phyloP scores from a whole-genome alignment of 495 filamentous ascomycete species.

The Hypoxylon crocopeplum region DNA sequence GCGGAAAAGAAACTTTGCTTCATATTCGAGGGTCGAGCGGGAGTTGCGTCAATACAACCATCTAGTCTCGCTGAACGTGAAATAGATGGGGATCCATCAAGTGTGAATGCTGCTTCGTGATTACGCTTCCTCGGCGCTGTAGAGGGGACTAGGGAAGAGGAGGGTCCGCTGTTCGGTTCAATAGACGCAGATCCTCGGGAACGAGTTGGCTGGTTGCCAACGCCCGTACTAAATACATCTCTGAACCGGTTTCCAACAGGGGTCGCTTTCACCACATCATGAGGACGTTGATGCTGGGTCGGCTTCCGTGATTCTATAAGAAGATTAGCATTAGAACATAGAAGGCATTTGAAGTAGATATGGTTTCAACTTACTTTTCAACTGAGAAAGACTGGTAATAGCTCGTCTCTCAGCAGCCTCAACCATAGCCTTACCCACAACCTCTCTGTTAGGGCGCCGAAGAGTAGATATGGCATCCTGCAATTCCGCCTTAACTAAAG shows the following conservation, averaged over 20 bases:
- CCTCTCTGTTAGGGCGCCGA: constrained; percentile 83
- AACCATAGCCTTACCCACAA: constrained; percentile 75
- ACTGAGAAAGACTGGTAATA: constrained; percentile 43
- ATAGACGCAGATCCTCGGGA: constrained; percentile 17
- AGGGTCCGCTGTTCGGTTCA: constrained; percentile 30
- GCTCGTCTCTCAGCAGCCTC: constrained; percentile 71
- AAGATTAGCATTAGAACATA: constrained; percentile 34
- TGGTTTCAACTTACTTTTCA: constrained; percentile 47
- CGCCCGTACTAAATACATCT: constrained; percentile 46
- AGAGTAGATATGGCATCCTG: constrained; percentile 82
- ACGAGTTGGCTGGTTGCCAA: constrained; percentile 11
- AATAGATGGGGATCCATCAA: constrained; percentile 20
- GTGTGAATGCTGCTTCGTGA: constrained; percentile 26
- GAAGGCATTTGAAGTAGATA: neutral
- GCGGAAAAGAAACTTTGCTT: constrained; percentile 24
- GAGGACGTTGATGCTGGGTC: constrained; percentile 59
- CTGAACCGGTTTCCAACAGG: constrained; percentile 65
- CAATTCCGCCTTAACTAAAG: constrained; percentile 78
- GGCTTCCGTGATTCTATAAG: constrained; percentile 68
- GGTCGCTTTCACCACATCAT: constrained; percentile 77
- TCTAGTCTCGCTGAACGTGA: constrained; percentile 3
- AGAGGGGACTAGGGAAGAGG: constrained; percentile 41
- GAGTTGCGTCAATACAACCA: constrained; percentile 42
- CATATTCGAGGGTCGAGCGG: constrained; percentile 18
- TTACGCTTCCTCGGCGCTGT: constrained; percentile 45